Evolutionary conservation across 495 filamentous ascomycete genomes (phyloP).

Genomic region (Aspergillus egyptiacus): DNA sequence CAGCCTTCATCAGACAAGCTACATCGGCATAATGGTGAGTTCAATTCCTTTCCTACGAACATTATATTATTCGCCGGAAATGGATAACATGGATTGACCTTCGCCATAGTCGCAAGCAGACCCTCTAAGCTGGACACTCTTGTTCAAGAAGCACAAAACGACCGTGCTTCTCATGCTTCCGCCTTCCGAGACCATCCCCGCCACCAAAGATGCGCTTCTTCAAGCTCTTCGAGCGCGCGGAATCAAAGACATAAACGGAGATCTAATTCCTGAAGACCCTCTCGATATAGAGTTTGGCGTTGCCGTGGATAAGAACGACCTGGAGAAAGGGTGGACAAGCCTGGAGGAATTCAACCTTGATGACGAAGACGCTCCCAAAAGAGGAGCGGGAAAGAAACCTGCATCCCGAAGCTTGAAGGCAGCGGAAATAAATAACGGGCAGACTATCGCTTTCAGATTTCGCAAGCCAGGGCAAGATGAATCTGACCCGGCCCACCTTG

Average conservation of each 20-base stretch:
- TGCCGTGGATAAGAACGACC: constrained; percentile 49
- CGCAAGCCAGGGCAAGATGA: constrained; percentile 21
- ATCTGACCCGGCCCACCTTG: constrained; percentile 25
- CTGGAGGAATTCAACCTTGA: constrained; percentile 34
- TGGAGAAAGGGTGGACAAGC: constrained; percentile 51
- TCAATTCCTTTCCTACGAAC: not conserved
- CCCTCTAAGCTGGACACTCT: constrained; percentile 54
- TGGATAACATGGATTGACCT: constrained; percentile 7
- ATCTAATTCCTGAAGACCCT: constrained; percentile 41
- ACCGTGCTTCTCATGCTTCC: constrained; percentile 70
- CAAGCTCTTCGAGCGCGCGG: constrained; percentile 40
- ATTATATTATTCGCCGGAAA: not conserved
- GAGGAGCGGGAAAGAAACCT: constrained; percentile 38
- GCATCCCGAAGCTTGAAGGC: constrained; percentile 39
- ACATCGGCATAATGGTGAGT: constrained; percentile 17
- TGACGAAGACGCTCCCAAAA: constrained; percentile 38
- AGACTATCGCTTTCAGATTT: constrained; percentile 67
- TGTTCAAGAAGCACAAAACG: constrained; percentile 72
- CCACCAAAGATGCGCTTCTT: constrained; percentile 60
- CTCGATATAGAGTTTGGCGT: constrained; percentile 49
- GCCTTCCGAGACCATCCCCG: constrained; percentile 52
- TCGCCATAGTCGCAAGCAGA: constrained; percentile 31
- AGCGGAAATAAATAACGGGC: constrained; percentile 50
- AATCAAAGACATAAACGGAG: constrained; percentile 40
- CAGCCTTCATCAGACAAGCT: not conserved